A percentile compares a stretch with the other conserved stretches of the same genome.
These are phyloP conservation scores for Pythium aquatile DNA, from an alignment of 352 stramenopile genomes.

Conservation along the genomic window DNA sequence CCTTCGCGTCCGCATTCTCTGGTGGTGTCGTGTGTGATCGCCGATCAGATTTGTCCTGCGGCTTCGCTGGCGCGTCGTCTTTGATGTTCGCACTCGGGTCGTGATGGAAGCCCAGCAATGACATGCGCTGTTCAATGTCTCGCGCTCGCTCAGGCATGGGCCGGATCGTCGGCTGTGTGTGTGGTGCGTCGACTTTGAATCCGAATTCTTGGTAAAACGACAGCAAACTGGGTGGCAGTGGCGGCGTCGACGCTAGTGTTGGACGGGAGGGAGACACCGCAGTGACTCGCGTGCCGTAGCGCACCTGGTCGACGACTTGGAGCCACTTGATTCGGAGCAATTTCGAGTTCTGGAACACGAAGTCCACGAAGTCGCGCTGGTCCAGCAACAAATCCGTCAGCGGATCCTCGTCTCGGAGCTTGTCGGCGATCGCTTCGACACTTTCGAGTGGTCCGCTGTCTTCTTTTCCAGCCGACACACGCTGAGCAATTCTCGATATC, in stretches of 20 bases:
- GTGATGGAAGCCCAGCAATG: constrained; percentile 44
- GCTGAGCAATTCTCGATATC: not conserved
- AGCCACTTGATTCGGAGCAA: constrained; percentile 51
- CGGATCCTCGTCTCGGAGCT: constrained; percentile 34
- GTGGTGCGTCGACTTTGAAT: constrained; percentile 6
- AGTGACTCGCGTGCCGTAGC: constrained; percentile 27
- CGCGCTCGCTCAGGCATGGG: constrained; percentile 43
- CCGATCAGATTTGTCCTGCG: not conserved
- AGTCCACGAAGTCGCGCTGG: constrained; percentile 52
- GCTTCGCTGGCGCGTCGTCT: constrained; percentile 2
- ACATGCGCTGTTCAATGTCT: constrained; percentile 41
- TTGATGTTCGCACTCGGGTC: constrained; percentile 25
- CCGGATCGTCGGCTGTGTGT: not conserved
- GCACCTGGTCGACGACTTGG: constrained; percentile 45
- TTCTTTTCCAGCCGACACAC: not conserved
- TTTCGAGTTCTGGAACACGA: constrained; percentile 54
- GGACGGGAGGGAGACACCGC: not conserved
- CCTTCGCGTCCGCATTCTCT: not conserved
- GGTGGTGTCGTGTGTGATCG: constrained; percentile 8
- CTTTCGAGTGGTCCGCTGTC: not conserved
- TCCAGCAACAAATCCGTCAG: constrained; percentile 42
- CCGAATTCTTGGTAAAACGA: constrained; percentile 45
- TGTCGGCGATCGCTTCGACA: constrained; percentile 40
- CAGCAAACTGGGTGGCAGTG: constrained; percentile 14
- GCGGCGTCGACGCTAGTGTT: not conserved